phyloP scores from a whole-genome alignment of 805 yeast genomes.

The Lipomyces yamanashiensis region DNA sequence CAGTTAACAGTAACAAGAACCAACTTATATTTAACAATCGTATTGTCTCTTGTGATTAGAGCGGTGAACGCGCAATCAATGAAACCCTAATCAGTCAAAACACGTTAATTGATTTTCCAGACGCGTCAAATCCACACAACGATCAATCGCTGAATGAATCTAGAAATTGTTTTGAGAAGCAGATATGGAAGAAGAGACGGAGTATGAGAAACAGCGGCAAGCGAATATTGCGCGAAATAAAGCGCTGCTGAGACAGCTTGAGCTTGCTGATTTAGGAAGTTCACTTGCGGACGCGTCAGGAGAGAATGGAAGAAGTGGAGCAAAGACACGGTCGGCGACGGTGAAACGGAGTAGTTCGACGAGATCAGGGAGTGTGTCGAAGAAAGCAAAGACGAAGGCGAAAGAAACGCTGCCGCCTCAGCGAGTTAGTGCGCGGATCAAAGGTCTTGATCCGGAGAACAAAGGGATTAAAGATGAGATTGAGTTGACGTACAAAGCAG shows the following conservation, averaged over 20 bases:
- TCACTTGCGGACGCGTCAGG: slow-evolving; percentile 1
- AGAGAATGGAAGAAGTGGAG: no score
- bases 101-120: not conserved
- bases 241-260: slow-evolving; percentile 70
- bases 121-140: not conserved
- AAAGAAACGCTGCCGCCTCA: slow-evolving; percentile 51
- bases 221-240: slow-evolving; percentile 84
- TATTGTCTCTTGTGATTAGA: not conserved
- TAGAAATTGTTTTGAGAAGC: not conserved
- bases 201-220: slow-evolving; percentile 71
- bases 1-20: not conserved
- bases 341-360: not conserved
- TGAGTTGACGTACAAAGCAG: slow-evolving; percentile 45
- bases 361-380: not conserved
- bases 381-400: slow-evolving; percentile 2
- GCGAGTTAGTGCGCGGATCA: slow-evolving; percentile 77
- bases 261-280: slow-evolving; percentile 59
- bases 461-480: slow-evolving; percentile 44
- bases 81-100: not conserved
- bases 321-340: not conserved
- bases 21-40: not conserved
- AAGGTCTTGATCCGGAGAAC: slow-evolving; percentile 68
- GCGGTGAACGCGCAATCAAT: not conserved
- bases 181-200: slow-evolving; percentile 40
- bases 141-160: not conserved